Base-by-base conservation (phyloP, 2,329 filamentous ascomycete genomes). In the Aspergillus melleus region DNA sequence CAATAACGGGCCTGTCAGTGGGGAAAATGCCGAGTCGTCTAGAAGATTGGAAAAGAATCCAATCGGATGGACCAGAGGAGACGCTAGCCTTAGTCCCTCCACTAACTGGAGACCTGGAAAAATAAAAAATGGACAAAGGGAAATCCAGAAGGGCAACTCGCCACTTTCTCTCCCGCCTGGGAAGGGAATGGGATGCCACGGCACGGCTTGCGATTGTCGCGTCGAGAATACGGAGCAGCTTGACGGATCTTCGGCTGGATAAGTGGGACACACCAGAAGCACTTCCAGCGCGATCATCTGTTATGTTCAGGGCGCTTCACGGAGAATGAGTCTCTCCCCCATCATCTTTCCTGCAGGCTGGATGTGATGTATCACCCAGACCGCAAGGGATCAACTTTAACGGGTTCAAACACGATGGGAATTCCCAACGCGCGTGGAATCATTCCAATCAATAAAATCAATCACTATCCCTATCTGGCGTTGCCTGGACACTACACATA, bases 11-110 rank as follows among this genome's bases (percentile, higher is more conserved):
- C 16, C 16, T 3, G 16, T 1, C 1, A 32, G 55, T 63, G 64
- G 62, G 47, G 57, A 19, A 57, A 39, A 55, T 55, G 51, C 59
- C 57, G 54, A 53, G 52, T 57, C 55, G 39, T 64, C 58, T 57
- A 60, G 58, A 59, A 61, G 57, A 54, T 55, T 61, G 58, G 57
- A 49, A 51, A 30, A 54, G 20, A 46, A 57, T 61, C 65, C 63
- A 66, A 65, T 65, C 61, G 59, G 61, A 65, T 61, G 61, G 49
- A 52, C 49, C 36, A 56, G 55, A 64, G 55, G 55, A 26, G 36
- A 47, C 49, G 52, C 52, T 51, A 55, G 22, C 30, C 44, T 39
- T 55, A 49, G 55, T 19, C 44, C 30, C 5, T 19, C 56, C 50
- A 53, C 39, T 20, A 24, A 52, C 24, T 36, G 51, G 57, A 57